Conservation (phyloP, 2,329 filamentous ascomycete species). For the Aspergillus sp. region DNA sequence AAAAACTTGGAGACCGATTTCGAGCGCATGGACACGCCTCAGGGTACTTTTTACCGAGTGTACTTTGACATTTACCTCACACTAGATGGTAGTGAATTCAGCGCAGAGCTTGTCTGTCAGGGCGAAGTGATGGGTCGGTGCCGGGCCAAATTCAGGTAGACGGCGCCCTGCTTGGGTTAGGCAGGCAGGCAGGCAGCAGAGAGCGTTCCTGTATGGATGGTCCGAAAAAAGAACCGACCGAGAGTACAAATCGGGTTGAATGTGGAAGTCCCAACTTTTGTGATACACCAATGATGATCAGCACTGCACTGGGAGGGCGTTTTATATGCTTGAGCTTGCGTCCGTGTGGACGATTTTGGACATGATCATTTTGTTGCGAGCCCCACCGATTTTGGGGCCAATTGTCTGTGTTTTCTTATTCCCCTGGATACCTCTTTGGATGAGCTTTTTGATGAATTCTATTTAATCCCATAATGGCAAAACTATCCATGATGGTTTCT, state of each 20-base stretch:
- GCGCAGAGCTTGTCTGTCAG: constrained; percentile 97
- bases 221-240: constrained; percentile 2
- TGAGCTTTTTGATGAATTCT: constrained; percentile 15
- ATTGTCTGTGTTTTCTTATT: constrained; percentile 6
- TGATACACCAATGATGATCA: constrained; percentile 11
- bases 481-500: neutral
- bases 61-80: constrained; percentile 78
- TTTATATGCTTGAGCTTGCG: constrained; percentile 11
- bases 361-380: constrained; percentile 2
- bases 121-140: constrained; percentile 98
- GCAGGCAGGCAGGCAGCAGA: neutral
- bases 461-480: constrained; percentile 13
- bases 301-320: constrained; percentile 22
- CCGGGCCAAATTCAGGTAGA: constrained; percentile 77
- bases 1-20: constrained; percentile 99
- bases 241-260: constrained; percentile 2
- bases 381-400: constrained; percentile 3
- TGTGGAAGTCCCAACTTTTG: neutral
- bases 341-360: constrained; percentile 7
- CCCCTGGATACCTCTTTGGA: constrained; percentile 20
- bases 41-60: constrained; percentile 88
- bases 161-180: constrained; percentile 11
- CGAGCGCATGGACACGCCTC: constrained; percentile 97
- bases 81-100: constrained; percentile 95
- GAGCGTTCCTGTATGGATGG: constrained; percentile 1